A percentile compares a stretch with the other conserved stretches of the same genome.
phyloP scores from a whole-genome alignment of 139 green algal species.

The Marvania coccoides region DNA sequence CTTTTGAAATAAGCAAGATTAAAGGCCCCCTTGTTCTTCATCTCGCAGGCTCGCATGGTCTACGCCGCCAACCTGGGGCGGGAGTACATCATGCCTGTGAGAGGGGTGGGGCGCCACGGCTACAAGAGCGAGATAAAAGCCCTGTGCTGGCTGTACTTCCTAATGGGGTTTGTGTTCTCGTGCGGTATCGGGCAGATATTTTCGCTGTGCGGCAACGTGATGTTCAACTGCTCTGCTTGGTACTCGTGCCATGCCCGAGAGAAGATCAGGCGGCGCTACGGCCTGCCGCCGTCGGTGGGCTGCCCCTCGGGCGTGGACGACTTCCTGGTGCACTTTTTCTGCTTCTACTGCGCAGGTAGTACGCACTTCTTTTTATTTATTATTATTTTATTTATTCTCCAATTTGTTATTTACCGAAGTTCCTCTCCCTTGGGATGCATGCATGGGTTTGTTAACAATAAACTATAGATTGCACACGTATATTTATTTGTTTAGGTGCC shows the following conservation, averaged over 20 bases:
- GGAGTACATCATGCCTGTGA: conserved; percentile 27
- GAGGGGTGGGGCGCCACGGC: conserved; percentile 7
- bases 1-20: too few species aligned
- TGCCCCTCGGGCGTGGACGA: conserved; percentile 35
- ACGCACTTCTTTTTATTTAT: too few species aligned
- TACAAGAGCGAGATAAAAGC: conserved; percentile 28
- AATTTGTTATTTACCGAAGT: too few species aligned
- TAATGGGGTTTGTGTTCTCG: conserved; percentile 12
- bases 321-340: conserved; percentile 38
- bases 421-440: too few species aligned
- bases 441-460: too few species aligned
- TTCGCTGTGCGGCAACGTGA: conserved; percentile 22
- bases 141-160: conserved; percentile 22
- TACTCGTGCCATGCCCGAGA: conserved; percentile 35
- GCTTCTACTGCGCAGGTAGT: conserved; percentile 31
- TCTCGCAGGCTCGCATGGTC: neutral
- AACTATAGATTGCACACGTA: too few species aligned
- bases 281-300: conserved; percentile 27
- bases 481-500: too few species aligned
- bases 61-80: conserved; percentile 24
- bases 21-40: too few species aligned
- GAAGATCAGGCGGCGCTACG: conserved; percentile 27
- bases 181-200: conserved; percentile 25
- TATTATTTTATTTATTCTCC: too few species aligned
- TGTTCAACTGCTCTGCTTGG: conserved; percentile 31